A percentile compares a stretch with the other conserved stretches of the same genome.
phyloP scores from a whole-genome alignment of 345 rosid species.

The Populus euphratica region DNA sequence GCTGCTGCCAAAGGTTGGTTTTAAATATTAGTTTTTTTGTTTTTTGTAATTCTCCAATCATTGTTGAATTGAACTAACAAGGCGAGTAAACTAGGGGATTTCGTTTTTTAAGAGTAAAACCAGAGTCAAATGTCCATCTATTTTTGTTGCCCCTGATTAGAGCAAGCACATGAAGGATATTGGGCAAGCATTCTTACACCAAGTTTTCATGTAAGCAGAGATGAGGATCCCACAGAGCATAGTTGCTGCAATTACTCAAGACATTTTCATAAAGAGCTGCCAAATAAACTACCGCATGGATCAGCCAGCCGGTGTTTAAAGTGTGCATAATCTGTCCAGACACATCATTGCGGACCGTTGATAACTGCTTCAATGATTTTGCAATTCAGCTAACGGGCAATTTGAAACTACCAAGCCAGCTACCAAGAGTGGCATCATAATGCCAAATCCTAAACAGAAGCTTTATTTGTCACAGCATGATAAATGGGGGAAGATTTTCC shows the following conservation, averaged over 20 bases:
- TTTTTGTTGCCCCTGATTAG: not conserved
- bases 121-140: not conserved
- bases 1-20: slow-evolving; percentile 26
- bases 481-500: not conserved
- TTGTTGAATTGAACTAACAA: no score
- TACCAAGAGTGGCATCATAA: not conserved
- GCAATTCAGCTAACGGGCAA: not conserved
- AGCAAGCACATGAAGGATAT: no score
- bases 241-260: slow-evolving; percentile 32
- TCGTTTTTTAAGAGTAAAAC: not conserved
- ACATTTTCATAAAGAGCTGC: slow-evolving; percentile 36
- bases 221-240: slow-evolving; percentile 35
- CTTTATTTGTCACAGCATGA: slow-evolving; percentile 6
- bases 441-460: slow-evolving; percentile 4
- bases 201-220: slow-evolving; percentile 12
- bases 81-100: no score
- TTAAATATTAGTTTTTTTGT: no score
- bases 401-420: not conserved
- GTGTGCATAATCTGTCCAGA: slow-evolving; percentile 27
- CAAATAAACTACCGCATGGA: slow-evolving; percentile 29
- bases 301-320: slow-evolving; percentile 20
- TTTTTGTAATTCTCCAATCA: no score
- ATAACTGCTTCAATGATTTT: slow-evolving; percentile 34
- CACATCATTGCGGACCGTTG: slow-evolving; percentile 4
- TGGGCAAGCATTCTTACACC: not conserved